A percentile compares a stretch with the other conserved stretches of the same genome.
phyloP scores from a whole-genome alignment of 176 grass and related monocot genomes.

The Neostapfia colusana region DNA sequence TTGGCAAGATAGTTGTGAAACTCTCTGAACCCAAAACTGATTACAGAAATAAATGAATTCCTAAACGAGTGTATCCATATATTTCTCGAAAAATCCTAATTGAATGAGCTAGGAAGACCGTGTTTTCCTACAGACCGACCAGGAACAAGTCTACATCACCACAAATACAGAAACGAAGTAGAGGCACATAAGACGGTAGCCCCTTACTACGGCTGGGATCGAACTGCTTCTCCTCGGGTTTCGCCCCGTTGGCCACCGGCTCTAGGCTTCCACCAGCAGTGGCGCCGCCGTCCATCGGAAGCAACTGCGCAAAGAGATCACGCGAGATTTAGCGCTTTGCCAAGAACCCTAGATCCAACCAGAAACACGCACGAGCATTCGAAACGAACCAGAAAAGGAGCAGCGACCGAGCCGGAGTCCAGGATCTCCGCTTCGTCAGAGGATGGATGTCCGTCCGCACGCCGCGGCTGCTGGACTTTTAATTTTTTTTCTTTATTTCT shows the following conservation, averaged over 20 bases:
- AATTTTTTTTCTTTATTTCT: neutral
- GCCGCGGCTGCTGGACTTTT: neutral
- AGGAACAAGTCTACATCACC: neutral
- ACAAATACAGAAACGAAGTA: neutral
- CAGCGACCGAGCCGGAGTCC: neutral
- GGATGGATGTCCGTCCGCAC: neutral
- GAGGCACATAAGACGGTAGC: neutral
- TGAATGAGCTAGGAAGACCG: neutral
- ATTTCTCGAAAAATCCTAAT: neutral
- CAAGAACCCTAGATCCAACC: conserved; percentile 12
- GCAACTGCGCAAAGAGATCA: neutral
- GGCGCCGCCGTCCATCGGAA: conserved; percentile 26
- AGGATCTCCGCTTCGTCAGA: neutral
- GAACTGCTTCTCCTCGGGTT: conserved; percentile 46
- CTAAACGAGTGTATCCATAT: neutral
- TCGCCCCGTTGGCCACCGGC: conserved; percentile 29
- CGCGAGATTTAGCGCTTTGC: neutral
- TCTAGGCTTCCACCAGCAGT: neutral
- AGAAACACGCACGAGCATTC: neutral
- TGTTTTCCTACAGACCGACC: neutral
- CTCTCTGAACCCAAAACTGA: neutral
- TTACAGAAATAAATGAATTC: neutral
- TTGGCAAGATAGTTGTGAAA: conserved; percentile 11
- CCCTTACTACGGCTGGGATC: conserved; percentile 78
- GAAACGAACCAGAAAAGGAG: neutral